Conservation (phyloP, 768 basidiomycete species). For the Termitomyces sp. region DNA sequence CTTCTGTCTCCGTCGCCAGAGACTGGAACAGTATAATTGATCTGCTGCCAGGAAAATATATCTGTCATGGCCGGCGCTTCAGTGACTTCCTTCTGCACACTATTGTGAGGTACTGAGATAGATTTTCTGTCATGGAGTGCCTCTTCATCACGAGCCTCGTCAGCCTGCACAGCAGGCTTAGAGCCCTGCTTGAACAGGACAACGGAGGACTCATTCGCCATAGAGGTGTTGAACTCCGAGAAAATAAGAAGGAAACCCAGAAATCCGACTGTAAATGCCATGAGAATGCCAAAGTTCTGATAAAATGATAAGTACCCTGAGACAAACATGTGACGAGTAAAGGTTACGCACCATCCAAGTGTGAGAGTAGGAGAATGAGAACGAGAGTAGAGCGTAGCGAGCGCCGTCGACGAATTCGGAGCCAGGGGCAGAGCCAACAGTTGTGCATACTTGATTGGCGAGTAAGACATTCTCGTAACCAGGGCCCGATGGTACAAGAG, state of each 20-base stretch:
- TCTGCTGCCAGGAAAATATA: constrained; percentile 65
- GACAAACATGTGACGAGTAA: neutral
- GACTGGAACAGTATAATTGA: constrained; percentile 55
- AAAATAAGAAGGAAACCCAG: constrained; percentile 47
- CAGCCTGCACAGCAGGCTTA: constrained; percentile 14
- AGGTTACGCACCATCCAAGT: constrained; percentile 16
- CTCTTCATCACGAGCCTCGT: constrained; percentile 24
- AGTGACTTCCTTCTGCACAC: constrained; percentile 24
- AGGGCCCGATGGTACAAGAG: constrained; percentile 55
- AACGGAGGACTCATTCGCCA: constrained; percentile 31
- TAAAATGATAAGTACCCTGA: neutral
- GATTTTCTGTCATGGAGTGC: constrained; percentile 30
- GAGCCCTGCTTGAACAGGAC: constrained; percentile 62
- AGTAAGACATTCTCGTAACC: constrained; percentile 52
- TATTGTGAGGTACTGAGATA: neutral
- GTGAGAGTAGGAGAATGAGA: constrained; percentile 32
- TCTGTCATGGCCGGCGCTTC: constrained; percentile 30
- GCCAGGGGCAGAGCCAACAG: constrained; percentile 60
- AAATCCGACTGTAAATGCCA: constrained; percentile 59
- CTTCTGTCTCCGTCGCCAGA: constrained; percentile 33
- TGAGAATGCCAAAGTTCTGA: constrained; percentile 63
- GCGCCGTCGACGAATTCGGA: constrained; percentile 54
- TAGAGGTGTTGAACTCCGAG: constrained; percentile 46
- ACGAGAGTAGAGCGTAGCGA: constrained; percentile 41
- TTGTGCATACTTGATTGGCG: constrained; percentile 71